Conservation (phyloP, 805 yeast genomes). For the Kurtzmaniella fragi region DNA sequence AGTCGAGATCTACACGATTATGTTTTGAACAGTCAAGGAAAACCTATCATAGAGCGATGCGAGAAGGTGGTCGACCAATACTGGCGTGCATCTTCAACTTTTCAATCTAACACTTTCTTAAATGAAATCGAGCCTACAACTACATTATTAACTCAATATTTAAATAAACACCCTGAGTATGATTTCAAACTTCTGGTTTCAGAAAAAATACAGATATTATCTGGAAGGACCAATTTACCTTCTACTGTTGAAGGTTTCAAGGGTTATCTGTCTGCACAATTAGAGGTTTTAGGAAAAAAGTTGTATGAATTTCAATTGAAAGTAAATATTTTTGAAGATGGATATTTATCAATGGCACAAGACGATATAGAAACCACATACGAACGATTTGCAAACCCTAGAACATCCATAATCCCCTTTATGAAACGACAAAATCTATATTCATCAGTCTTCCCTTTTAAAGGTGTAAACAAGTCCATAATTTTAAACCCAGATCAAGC, state of each 20-base stretch:
- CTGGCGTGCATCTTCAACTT: slow-evolving; percentile 1
- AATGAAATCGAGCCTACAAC: slow-evolving; percentile 9
- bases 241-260: slow-evolving; percentile 4
- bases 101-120: slow-evolving; percentile 3
- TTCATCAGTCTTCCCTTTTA: slow-evolving; percentile 24
- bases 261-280: slow-evolving; percentile 12
- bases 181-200: slow-evolving; percentile 17
- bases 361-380: slow-evolving; percentile 22
- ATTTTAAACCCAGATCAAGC: slow-evolving; percentile 7
- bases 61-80: neutral
- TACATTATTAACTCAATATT: neutral
- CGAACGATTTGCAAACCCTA: slow-evolving; percentile 14
- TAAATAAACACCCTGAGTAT: slow-evolving; percentile 9
- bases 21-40: neutral
- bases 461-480: slow-evolving; percentile 18
- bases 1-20: slow-evolving; percentile 15
- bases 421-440: slow-evolving; percentile 28
- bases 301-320: slow-evolving; percentile 18
- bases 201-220: slow-evolving; percentile 22
- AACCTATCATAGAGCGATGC: no score
- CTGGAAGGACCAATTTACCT: slow-evolving; percentile 24
- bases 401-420: slow-evolving; percentile 17
- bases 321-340: slow-evolving; percentile 23
- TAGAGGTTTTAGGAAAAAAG: slow-evolving; percentile 23
- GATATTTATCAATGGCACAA: slow-evolving; percentile 23